Evolutionary conservation across 2,329 filamentous ascomycete species (phyloP), one percentile per base, ranked within the genome.

Genomic region (Alternaria arbusti): DNA sequence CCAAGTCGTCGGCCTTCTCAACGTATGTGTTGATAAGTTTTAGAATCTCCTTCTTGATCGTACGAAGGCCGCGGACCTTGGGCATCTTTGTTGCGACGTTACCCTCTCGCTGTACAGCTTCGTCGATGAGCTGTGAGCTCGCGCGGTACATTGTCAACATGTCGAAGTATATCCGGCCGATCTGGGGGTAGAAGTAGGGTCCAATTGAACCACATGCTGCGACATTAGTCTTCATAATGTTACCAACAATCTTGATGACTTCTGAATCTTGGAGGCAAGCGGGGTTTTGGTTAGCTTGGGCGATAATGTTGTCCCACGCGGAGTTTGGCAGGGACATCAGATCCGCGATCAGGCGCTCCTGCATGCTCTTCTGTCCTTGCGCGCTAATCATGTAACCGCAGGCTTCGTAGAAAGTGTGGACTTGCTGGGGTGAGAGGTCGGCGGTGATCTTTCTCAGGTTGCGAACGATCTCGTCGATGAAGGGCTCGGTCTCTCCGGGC

Each of bases 181-280:
- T 97, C 79, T 99, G 96, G 12, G 96, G 95, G 77, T 97, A 97
- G 81, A 99, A 99, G 82, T 98, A 99, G 56, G 93, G 90, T 32
- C 96, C 96, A 62, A 99, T 96, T 1, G 96, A 98, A 36, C 92
- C 93, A 81, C 96, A 99, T 36, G 96, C 96, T n/a, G 96, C 95
- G 5, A 99, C 96, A 74, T 99, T 99, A 1, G 96, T 99, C 87
- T 99, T 99, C 96, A 99, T 99, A 78, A 99, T 97, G 82, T 99
- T 99, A 70, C 96, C 96, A 67, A 99, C 94, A 70, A 99, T 90
- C 85, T 99, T 99, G 84, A 99, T 98, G 1, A 94, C 97, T 72
- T 99, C 94, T 11, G 90, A 86, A 75, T 98, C 94, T 79, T 98
- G 93, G 12, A 99, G 86, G 70, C 96, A 94, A 22, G 89, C 87